A percentile compares a stretch with the other conserved stretches of the same genome.
Evolutionary conservation across 73 alveolate genomes (phyloP).

Genomic region (Symbiodinium pilosum): DNA sequence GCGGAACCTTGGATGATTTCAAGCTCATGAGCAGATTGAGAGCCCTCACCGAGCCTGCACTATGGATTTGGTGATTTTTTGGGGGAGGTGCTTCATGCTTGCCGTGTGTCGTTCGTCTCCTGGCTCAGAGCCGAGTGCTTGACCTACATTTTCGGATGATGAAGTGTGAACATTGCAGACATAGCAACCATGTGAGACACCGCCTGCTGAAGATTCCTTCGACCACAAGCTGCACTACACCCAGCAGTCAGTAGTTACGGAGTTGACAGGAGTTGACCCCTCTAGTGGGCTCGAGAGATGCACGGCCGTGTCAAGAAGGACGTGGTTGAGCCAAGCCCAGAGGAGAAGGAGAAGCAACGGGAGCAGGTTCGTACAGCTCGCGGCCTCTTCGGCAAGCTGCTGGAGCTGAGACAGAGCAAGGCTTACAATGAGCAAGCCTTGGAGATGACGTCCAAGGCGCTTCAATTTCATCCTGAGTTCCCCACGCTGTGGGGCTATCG

Average conservation of each 20-base stretch:
- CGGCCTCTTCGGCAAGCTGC: conserved; percentile 38
- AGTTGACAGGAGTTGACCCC: neutral
- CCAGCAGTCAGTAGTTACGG: neutral
- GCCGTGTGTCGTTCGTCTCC: too few species aligned
- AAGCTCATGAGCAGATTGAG: too few species aligned
- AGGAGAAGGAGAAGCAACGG: conserved; percentile 89
- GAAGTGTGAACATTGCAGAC: too few species aligned
- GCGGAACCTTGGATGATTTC: conserved; percentile 8
- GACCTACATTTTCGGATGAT: too few species aligned
- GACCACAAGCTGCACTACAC: too few species aligned
- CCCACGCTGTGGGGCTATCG: conserved; percentile 98
- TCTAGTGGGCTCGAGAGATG: too few species aligned
- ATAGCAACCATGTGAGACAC: too few species aligned
- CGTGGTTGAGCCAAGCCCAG: conserved; percentile 70
- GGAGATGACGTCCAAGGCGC: conserved; percentile 68
- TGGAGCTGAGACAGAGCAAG: conserved; percentile 35
- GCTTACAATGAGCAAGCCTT: conserved; percentile 52
- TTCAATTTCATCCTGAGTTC: conserved; percentile 96
- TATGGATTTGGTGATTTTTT: too few species aligned
- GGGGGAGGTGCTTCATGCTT: too few species aligned
- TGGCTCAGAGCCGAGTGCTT: too few species aligned
- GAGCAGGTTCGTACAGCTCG: conserved; percentile 93
- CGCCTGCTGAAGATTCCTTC: too few species aligned
- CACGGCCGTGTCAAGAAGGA: conserved; percentile 93
- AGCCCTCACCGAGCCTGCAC: too few species aligned